These are phyloP conservation scores for Salix arbutifolia DNA, from an alignment of 345 rosid genomes.

Conservation along the genomic window DNA sequence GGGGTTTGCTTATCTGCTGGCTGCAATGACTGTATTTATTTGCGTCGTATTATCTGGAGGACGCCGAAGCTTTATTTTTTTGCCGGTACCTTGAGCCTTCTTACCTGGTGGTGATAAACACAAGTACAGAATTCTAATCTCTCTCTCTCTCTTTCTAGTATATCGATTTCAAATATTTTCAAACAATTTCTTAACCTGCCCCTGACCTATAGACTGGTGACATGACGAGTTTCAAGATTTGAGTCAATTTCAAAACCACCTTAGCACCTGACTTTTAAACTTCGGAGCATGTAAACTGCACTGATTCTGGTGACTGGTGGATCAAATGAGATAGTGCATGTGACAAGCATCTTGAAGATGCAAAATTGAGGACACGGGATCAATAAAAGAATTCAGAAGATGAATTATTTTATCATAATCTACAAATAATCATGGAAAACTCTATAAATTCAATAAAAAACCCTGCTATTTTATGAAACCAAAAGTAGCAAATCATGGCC, in stretches of 20 bases:
- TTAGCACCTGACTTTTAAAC: too few species aligned
- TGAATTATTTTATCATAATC: not conserved
- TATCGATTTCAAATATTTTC: not conserved
- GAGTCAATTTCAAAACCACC: not conserved
- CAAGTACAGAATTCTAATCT: not conserved
- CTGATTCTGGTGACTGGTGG: not conserved
- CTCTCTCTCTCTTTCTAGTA: too few species aligned
- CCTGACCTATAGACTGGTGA: not conserved
- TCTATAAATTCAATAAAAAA: not conserved
- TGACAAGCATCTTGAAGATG: not conserved
- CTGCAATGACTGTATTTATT: slow-evolving; percentile 7
- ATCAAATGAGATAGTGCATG: not conserved
- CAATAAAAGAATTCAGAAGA: not conserved
- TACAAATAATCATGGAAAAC: too few species aligned
- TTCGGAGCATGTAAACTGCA: too few species aligned
- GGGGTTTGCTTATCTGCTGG: slow-evolving; percentile 16
- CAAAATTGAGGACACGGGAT: not conserved
- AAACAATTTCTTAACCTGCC: not conserved
- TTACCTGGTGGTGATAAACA: not conserved
- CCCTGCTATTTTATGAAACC: not conserved
- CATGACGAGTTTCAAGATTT: not conserved
- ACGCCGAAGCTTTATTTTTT: not conserved
- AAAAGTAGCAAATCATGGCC: slow-evolving; percentile 10
- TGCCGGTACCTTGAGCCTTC: not conserved
- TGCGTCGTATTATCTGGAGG: slow-evolving; percentile 2